Evolutionary conservation across 164 flowering plant species (phyloP), one percentile per base, ranked within the genome.

Genomic region (Liriodendron chinense): DNA sequence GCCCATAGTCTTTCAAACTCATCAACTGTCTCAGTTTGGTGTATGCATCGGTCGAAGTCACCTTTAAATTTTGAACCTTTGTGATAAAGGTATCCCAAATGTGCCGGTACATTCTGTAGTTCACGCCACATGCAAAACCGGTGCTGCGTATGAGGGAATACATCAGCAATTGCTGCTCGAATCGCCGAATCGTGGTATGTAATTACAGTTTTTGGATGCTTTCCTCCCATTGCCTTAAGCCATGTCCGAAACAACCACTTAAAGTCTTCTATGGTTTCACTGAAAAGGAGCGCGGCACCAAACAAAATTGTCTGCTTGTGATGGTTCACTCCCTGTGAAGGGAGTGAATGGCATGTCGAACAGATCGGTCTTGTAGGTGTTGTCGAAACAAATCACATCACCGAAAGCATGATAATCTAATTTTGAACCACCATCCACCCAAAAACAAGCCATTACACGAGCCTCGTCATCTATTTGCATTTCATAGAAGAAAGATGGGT

Each of bases 301-400:
- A 77, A n/a, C 13, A 67, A 67, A 22, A 91, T 89, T 66, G 93
- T 90, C 43, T 92, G 97, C 1, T 95, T 92, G 76, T 92, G 98
- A 81, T 89, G 91, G 74, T 92, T 94, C 47, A 94, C 86, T 18
- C 98, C 98, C 13, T n/a, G 89, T 88, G 79, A 94, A 92, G 7
- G 93, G 92, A 65, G 88, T 94, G 82, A 91, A 91, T 20, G 98
- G 97, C 80, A 94, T 74, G 28, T 90, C 84, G 56, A 89, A 92
- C 77, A 90, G 83, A 75, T 94, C 90, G 8, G 91, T 87, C 82
- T 91, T 79, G 82, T 88, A 92, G 49, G 94, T 90, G 1, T 93
- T 91, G 77, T 94, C 98, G 71, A 94, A 89, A 20, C 89, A 88
- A 53, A 94, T 86, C 43, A 94, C 90, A 76, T 94, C 98, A 61